Percentiles rank a stretch among this genome's conserved stretches.
Evolutionary conservation across 306 rosid species (phyloP).

Genomic region (Hippophae rhamnoides): DNA sequence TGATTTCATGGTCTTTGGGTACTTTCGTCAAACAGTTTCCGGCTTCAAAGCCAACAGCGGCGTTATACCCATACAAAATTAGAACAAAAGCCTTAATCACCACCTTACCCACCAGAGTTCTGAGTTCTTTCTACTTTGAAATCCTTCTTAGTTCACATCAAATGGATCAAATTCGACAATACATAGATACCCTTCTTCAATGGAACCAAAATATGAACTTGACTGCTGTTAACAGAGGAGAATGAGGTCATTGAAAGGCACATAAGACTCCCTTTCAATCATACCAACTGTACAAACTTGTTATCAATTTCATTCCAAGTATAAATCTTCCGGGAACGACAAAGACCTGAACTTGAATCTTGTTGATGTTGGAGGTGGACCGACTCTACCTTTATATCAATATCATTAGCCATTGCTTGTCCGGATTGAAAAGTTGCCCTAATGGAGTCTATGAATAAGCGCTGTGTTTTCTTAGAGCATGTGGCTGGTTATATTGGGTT

Average conservation of each 20-base stretch:
- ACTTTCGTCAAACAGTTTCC: conserved; percentile 75
- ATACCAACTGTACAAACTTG: conserved; percentile 43
- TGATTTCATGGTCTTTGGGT: conserved; percentile 33
- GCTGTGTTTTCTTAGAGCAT: conserved; percentile 81
- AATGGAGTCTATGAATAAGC: conserved; percentile 77
- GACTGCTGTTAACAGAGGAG: conserved; percentile 56
- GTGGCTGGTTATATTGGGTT: conserved; percentile 47
- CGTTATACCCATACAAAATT: conserved; percentile 20
- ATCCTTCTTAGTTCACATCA: conserved; percentile 54
- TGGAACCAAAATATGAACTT: conserved; percentile 92
- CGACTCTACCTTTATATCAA: conserved; percentile 69
- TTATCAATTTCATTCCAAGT: conserved; percentile 29
- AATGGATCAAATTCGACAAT: conserved; percentile 56
- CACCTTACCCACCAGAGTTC: conserved; percentile 1
- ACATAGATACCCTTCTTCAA: conserved; percentile 70
- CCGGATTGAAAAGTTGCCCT: conserved; percentile 82
- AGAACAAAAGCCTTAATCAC: conserved; percentile 12
- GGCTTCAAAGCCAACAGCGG: conserved; percentile 13
- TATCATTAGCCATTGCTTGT: conserved; percentile 69
- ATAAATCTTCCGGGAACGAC: conserved; percentile 14
- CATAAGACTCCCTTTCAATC: conserved; percentile 73
- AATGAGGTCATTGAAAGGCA: conserved; percentile 83
- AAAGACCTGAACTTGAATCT: conserved; percentile 28
- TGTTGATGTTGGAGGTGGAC: conserved; percentile 83
- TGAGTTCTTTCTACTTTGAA: conserved; percentile 27